Conservation (phyloP, 2,329 filamentous ascomycete species). For the Hymenoscyphus repandus region DNA sequence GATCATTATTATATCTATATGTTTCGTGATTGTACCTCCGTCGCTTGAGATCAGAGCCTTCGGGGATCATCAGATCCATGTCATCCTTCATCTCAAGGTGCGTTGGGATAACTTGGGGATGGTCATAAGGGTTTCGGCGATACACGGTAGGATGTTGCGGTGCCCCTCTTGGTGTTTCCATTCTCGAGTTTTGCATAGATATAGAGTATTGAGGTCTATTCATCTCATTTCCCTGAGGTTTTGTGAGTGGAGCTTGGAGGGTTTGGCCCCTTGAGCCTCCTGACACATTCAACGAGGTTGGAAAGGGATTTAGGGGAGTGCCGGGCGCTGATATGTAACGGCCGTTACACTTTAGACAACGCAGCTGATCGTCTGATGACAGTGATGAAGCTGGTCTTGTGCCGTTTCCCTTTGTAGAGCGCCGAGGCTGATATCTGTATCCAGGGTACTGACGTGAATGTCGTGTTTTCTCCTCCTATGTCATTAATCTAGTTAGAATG, state of each 20-base stretch:
- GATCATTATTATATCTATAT: constrained; percentile 47
- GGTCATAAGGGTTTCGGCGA: constrained; percentile 20
- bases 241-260: constrained; percentile 18
- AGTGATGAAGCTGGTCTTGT: constrained; percentile 26
- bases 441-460: constrained; percentile 88
- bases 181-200: constrained; percentile 22
- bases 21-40: constrained; percentile 51
- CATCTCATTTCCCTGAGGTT: constrained; percentile 15
- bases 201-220: constrained; percentile 18
- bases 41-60: constrained; percentile 55
- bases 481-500: constrained; percentile 3
- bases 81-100: constrained; percentile 34
- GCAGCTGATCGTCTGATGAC: constrained; percentile 43
- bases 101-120: constrained; percentile 25
- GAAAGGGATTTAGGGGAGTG: constrained; percentile 30
- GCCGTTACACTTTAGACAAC: constrained; percentile 69
- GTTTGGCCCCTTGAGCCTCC: constrained; percentile 15
- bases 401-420: constrained; percentile 27
- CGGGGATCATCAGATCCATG: constrained; percentile 35
- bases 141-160: constrained; percentile 18
- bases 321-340: constrained; percentile 31
- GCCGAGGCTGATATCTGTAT: constrained; percentile 81
- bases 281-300: constrained; percentile 16
- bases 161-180: constrained; percentile 33
- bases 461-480: constrained; percentile 76